Evolutionary conservation across 805 yeast species (phyloP).

Genomic region (Saturnispora dispora): DNA sequence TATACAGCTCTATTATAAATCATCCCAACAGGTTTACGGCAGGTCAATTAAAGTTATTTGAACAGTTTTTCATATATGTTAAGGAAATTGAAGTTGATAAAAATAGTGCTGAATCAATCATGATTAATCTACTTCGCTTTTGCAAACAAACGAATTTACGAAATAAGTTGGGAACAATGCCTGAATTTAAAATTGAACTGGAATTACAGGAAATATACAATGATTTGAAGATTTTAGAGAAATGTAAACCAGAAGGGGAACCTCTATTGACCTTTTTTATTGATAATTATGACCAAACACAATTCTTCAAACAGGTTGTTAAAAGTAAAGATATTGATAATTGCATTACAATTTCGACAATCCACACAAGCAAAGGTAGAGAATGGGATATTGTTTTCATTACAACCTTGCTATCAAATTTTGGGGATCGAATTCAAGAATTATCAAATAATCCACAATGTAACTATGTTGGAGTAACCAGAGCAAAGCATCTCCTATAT

Average conservation of each 20-base stretch:
- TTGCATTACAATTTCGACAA: conserved; percentile 47
- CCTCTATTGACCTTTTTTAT: conserved; percentile 33
- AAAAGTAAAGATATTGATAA: conserved; percentile 14
- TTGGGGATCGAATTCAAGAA: background rate
- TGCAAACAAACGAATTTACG: conserved; percentile 30
- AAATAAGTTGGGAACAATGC: conserved; percentile 19
- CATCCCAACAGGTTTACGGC: background rate
- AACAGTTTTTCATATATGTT: background rate
- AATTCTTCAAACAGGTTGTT: conserved; percentile 23
- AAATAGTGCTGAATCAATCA: conserved; percentile 30
- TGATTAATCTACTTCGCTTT: conserved; percentile 28
- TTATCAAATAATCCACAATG: conserved; percentile 6
- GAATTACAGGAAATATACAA: conserved; percentile 31
- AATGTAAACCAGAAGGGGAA: conserved; percentile 20
- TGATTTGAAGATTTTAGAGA: conserved; percentile 19
- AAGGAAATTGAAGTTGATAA: conserved; percentile 15
- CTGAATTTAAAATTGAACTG: conserved; percentile 20
- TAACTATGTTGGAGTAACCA: conserved; percentile 57
- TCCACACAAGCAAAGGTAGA: conserved; percentile 67
- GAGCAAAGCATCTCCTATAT: conserved; percentile 45
- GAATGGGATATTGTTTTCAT: conserved; percentile 66
- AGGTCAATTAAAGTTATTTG: conserved; percentile 1
- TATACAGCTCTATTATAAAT: conserved; percentile 11
- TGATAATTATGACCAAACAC: conserved; percentile 25
- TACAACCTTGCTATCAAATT: conserved; percentile 4